A percentile compares a stretch with the other conserved stretches of the same genome.
Conservation (phyloP, 176 grass and related monocot species). For the Carex littledalei region DNA sequence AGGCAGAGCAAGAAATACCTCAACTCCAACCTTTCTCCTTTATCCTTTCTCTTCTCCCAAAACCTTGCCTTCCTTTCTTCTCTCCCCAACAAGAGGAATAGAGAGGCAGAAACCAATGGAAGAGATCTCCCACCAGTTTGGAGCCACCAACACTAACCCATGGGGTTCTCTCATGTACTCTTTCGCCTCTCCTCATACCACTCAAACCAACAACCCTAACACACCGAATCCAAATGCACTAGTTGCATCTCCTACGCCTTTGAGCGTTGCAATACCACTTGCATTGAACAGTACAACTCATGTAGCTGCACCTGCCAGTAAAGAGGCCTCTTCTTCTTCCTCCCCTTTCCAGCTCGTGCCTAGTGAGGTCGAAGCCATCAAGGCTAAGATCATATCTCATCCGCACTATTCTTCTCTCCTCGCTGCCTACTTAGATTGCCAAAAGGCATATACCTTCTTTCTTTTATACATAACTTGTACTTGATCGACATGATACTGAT, state of each 20-base stretch:
- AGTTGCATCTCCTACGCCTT: conserved; percentile 37
- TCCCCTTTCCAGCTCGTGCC: conserved; percentile 32
- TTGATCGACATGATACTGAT: background rate
- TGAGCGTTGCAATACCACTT: conserved; percentile 37
- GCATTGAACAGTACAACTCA: conserved; percentile 35
- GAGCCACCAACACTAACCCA: conserved; percentile 36
- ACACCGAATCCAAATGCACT: conserved; percentile 39
- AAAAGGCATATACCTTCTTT: conserved; percentile 60
- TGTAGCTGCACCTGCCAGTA: conserved; percentile 16
- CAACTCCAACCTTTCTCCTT: conserved; percentile 36
- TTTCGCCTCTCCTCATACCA: conserved; percentile 32
- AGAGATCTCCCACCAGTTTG: conserved; percentile 74
- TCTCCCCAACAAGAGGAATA: conserved; percentile 1
- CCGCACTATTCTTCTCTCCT: conserved; percentile 91
- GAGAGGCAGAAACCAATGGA: conserved; percentile 39
- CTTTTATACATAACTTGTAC: background rate
- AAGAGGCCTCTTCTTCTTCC: conserved; percentile 63
- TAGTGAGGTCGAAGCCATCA: conserved; percentile 70
- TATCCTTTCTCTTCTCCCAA: conserved; percentile 50
- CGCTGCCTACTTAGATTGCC: conserved; percentile 93
- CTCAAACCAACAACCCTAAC: conserved; percentile 37
- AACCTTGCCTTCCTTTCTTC: conserved; percentile 36
- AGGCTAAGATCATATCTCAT: conserved; percentile 95
- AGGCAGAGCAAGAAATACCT: conserved; percentile 1
- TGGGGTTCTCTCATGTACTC: conserved; percentile 35